Percentiles rank a stretch among this genome's conserved stretches.
Evolutionary conservation across 805 yeast genomes (phyloP).

Genomic region (Komagataella populi): DNA sequence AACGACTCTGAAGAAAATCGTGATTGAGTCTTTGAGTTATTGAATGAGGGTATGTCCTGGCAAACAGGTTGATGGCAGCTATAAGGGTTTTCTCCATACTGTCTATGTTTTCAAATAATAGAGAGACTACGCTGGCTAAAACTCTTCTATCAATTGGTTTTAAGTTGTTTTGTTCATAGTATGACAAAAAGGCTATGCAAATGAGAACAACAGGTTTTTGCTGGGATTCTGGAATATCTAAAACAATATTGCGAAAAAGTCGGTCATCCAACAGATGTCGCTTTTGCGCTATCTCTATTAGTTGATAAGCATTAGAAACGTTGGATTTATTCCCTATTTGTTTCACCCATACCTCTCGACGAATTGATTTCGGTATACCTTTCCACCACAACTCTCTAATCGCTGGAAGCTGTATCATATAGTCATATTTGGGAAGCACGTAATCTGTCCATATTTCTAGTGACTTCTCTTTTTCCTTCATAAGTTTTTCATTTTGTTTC

Average conservation of each 20-base stretch:
- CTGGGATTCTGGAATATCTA: conserved; percentile 2
- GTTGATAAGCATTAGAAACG: conserved; percentile 4
- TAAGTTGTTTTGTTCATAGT: not conserved
- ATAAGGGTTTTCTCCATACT: conserved; percentile 7
- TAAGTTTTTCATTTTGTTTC: conserved; percentile 16
- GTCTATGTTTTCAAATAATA: not conserved
- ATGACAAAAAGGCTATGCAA: not conserved
- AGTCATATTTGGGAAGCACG: conserved; percentile 22
- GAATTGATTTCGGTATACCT: conserved; percentile 29
- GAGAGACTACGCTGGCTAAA: not conserved
- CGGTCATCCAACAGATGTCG: not conserved
- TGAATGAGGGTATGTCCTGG: conserved; percentile 14
- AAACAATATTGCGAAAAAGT: not conserved
- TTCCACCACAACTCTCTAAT: conserved; percentile 50
- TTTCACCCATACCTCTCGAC: conserved; percentile 38
- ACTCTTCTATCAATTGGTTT: not conserved
- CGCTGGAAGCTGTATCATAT: conserved; percentile 19
- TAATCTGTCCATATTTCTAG: conserved; percentile 23
- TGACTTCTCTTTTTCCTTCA: conserved; percentile 23
- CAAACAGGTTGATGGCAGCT: conserved; percentile 12
- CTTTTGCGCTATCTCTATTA: not conserved
- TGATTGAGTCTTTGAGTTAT: conserved; percentile 1
- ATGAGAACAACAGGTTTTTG: conserved; percentile 17
- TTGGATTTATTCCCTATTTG: conserved; percentile 23
- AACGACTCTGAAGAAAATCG: conserved; percentile 22